These are phyloP conservation scores for Mitragyna speciosa DNA, from an alignment of 257 asterid genomes.

Conservation along the genomic window DNA sequence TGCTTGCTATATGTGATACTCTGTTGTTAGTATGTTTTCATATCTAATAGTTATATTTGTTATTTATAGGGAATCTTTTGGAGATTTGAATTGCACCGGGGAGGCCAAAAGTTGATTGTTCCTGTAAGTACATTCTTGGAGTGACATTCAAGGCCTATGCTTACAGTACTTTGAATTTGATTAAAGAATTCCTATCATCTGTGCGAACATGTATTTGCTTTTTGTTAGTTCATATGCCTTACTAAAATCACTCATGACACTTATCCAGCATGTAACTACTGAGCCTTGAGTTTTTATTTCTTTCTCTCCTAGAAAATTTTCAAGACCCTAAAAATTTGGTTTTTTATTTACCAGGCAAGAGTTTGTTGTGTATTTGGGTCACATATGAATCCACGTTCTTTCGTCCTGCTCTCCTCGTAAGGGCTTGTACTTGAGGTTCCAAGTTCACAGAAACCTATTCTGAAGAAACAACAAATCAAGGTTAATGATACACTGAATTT, in stretches of 20 bases:
- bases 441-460: not conserved
- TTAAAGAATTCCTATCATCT: not conserved
- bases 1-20: not conserved
- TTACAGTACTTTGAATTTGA: not conserved
- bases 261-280: not conserved
- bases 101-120: conserved; percentile 84
- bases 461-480: not conserved
- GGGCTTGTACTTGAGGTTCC: not conserved
- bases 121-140: conserved; percentile 70
- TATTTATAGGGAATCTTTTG: conserved; percentile 68
- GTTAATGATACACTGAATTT: not conserved
- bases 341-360: not conserved
- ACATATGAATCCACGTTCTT: not conserved
- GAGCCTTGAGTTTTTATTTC: not conserved
- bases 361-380: not conserved
- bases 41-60: conserved; percentile 11
- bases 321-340: not conserved
- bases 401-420: not conserved
- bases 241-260: not conserved
- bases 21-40: not conserved
- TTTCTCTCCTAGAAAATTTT: not conserved
- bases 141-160: not conserved
- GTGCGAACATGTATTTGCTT: not conserved
- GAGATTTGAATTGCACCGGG: conserved; percentile 91
- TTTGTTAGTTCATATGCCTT: not conserved